Evolutionary conservation across 2,329 filamentous ascomycete genomes (phyloP).

Genomic region (Hortaea werneckii): DNA sequence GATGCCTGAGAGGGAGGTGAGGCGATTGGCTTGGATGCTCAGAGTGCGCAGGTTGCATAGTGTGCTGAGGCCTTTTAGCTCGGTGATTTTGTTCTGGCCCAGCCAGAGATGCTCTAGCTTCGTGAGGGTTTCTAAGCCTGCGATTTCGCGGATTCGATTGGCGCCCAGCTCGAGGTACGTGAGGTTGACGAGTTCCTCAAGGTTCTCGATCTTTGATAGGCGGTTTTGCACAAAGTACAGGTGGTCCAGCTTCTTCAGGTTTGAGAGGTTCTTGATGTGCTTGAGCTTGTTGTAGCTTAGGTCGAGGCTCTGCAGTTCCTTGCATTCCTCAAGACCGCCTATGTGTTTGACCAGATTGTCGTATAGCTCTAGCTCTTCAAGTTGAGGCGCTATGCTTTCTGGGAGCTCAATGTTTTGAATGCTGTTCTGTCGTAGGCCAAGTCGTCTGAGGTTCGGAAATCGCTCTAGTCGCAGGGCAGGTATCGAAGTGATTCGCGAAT

Average conservation of each 20-base stretch:
- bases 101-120: conserved; percentile 83
- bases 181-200: conserved; percentile 64
- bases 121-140: conserved; percentile 69
- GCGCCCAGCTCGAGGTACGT: conserved; percentile 83
- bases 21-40: conserved; percentile 90
- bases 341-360: conserved; percentile 90
- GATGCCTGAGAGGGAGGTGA: conserved; percentile 67
- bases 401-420: conserved; percentile 75
- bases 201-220: conserved; percentile 74
- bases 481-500: conserved; percentile 73
- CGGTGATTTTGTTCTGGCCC: conserved; percentile 91
- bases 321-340: conserved; percentile 68
- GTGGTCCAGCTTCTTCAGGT: conserved; percentile 68
- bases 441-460: conserved; percentile 57
- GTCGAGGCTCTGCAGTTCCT: conserved; percentile 68
- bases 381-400: conserved; percentile 49
- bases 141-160: conserved; percentile 81
- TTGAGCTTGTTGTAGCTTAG: conserved; percentile 99
- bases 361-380: conserved; percentile 86
- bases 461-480: conserved; percentile 69
- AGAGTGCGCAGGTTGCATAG: conserved; percentile 75
- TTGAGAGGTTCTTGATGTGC: conserved; percentile 81
- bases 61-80: conserved; percentile 64
- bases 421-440: conserved; percentile 88
- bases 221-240: conserved; percentile 93